Evolutionary conservation across 1,284 basidiomycete species (phyloP).

Genomic region (Rhodotorula sp.): DNA sequence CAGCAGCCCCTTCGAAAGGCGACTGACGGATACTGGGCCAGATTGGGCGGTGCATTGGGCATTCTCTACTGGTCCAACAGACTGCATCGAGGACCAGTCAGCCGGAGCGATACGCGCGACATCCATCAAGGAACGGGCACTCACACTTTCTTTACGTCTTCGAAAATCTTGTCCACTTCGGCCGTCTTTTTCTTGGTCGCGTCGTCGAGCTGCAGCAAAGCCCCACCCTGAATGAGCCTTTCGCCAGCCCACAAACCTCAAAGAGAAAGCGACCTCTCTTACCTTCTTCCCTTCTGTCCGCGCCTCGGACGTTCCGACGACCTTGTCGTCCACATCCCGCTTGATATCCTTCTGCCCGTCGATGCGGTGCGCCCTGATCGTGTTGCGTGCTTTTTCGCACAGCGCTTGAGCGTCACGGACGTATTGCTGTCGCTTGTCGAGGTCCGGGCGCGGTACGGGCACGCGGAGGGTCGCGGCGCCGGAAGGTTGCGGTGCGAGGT

Average conservation of each 20-base stretch:
- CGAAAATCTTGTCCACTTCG: conserved; percentile 43
- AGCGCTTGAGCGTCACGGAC: conserved; percentile 40
- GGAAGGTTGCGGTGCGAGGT: conserved; percentile 31
- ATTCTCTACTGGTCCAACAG: conserved; percentile 18
- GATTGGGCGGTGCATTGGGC: too few species aligned
- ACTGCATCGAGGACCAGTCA: not conserved
- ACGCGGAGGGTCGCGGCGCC: conserved; percentile 29
- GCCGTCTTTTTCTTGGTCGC: conserved; percentile 43
- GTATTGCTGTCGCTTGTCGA: conserved; percentile 33
- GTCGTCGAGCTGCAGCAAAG: conserved; percentile 38
- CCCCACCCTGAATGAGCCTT: not conserved
- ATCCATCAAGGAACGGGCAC: not conserved
- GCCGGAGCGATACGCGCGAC: not conserved
- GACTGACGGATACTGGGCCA: too few species aligned
- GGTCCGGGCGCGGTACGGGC: conserved; percentile 31
- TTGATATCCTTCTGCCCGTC: conserved; percentile 46
- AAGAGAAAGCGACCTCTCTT: not conserved
- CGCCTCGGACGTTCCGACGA: conserved; percentile 39
- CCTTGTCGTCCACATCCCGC: conserved; percentile 38
- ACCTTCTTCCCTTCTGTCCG: conserved; percentile 39
- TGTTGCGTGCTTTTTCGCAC: conserved; percentile 42
- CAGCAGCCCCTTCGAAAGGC: too few species aligned
- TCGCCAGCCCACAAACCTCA: rapidly evolving
- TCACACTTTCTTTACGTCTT: conserved; percentile 41
- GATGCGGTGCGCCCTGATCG: conserved; percentile 35